phyloP scores from a whole-genome alignment of 2,329 filamentous ascomycete genomes.

The Tothia fuscella region DNA sequence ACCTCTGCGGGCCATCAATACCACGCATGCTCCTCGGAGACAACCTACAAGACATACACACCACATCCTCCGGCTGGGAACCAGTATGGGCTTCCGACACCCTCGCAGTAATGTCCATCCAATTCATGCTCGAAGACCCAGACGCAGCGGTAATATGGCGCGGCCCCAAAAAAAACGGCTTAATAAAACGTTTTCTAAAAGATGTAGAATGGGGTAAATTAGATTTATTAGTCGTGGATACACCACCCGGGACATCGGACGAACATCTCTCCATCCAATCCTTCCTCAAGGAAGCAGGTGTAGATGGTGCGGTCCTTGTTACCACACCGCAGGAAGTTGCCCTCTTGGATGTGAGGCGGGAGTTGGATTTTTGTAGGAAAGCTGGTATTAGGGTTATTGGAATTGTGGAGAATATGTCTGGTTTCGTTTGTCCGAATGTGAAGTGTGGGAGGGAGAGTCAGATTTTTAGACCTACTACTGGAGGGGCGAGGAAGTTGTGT shows the following conservation, averaged over 20 bases:
- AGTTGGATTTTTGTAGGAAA: slow-evolving; percentile 95
- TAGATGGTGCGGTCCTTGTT: slow-evolving; percentile 86
- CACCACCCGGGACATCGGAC: slow-evolving; percentile 87
- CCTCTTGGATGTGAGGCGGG: slow-evolving; percentile 85
- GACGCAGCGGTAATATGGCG: slow-evolving; percentile 97
- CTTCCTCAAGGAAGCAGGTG: slow-evolving; percentile 78
- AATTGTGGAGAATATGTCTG: slow-evolving; percentile 94
- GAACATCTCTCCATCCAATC: slow-evolving; percentile 92
- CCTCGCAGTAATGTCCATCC: slow-evolving; percentile 89
- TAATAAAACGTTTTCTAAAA: slow-evolving; percentile 96
- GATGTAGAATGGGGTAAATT: slow-evolving; percentile 96
- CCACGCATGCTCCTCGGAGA: slow-evolving; percentile 97
- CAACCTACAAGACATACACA: slow-evolving; percentile 59
- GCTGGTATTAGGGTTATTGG: slow-evolving; percentile 81
- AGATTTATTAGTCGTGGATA: slow-evolving; percentile 89
- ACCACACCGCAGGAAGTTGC: slow-evolving; percentile 93
- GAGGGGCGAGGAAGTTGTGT: slow-evolving; percentile 69
- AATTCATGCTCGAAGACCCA: slow-evolving; percentile 90
- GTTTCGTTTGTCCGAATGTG: slow-evolving; percentile 69
- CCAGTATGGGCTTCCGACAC: slow-evolving; percentile 91
- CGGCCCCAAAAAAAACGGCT: slow-evolving; percentile 93
- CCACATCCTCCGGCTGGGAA: slow-evolving; percentile 79
- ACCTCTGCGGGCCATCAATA: slow-evolving; percentile 92
- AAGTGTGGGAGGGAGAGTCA: slow-evolving; percentile 70
- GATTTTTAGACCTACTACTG: slow-evolving; percentile 86